Evolutionary conservation across 805 yeast genomes (phyloP), one percentile per base, ranked within the genome.

Genomic region (Tetrapisispora iriomotensis): DNA sequence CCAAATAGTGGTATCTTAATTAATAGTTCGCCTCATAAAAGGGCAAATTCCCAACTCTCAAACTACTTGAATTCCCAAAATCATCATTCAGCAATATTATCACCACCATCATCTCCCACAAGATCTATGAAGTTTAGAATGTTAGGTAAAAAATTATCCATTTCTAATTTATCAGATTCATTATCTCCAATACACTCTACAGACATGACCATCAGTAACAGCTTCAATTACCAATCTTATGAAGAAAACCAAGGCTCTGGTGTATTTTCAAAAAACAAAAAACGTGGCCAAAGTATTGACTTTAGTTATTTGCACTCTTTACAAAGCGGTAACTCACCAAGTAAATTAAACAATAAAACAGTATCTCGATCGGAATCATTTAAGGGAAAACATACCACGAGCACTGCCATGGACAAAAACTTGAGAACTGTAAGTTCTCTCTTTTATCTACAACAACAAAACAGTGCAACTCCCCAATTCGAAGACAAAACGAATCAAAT

Each of bases 271-370:
- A 18, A 28, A 4, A 31, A 32, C 14, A 60, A 53, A 36, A 36
- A 37, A 13, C 47, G 60, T 39, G 58, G 56, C 5, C 45, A 47
- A 28, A 54, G 60, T 42, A 41, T 57, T 31, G 63, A 58, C 42
- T 57, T 60, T 34, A 52, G 51, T 37, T 60, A 58, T 41, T 41
- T 60, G 10, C 57, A 51, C 40, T 44, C 49, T 12, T 34, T 60
- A 15, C 64, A 59, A 43, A 39, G 35, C 37, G 45, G 40, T 22
- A 58, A 57, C 34, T 60, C 65, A 2, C 62, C 65, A 9, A 47
- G 56, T 8, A 59, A 55, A 44, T 57, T 60, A 8, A 36, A 50
- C 5, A 45, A 52, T 4, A 51, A 47, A 4, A 38, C 45, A 10
- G 36, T 45, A 7, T 4, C 19, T 17, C 17, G 8, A 9, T 29